phyloP scores from a whole-genome alignment of 306 rosid species.

The Cicer cuneatum region DNA sequence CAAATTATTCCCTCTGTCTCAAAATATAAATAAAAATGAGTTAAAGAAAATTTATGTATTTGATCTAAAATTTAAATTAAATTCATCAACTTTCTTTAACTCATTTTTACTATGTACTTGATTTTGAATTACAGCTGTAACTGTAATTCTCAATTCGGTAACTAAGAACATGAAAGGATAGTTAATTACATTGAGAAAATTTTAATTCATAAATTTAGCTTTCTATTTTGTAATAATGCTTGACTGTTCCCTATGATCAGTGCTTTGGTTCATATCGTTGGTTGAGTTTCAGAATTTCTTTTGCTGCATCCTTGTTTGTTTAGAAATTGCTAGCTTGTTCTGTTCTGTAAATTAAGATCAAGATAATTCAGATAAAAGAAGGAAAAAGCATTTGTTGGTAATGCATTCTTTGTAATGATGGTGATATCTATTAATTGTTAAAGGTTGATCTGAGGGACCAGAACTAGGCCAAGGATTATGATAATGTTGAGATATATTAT shows the following conservation, averaged over 20 bases:
- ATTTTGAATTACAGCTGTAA: background rate
- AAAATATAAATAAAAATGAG: too few species aligned
- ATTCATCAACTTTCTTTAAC: background rate
- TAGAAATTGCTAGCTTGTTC: constrained; percentile 25
- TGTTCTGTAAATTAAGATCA: constrained; percentile 16
- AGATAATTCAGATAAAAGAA: constrained; percentile 2
- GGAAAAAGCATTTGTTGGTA: constrained; percentile 4
- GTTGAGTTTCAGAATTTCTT: constrained; percentile 23
- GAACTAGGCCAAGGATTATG: constrained; percentile 1
- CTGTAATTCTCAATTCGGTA: constrained; percentile 27
- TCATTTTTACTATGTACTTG: background rate
- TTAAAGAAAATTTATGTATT: too few species aligned
- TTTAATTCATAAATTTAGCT: background rate
- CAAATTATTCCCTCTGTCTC: too few species aligned
- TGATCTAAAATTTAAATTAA: too few species aligned
- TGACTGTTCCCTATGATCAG: background rate
- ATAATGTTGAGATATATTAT: background rate
- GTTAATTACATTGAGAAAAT: background rate
- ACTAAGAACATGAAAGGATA: background rate
- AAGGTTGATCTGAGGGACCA: background rate
- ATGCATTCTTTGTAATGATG: constrained; percentile 1
- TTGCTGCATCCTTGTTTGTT: constrained; percentile 15
- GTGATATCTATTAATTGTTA: background rate
- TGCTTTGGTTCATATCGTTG: constrained; percentile 14
- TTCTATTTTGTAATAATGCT: background rate